phyloP scores from a whole-genome alignment of 2,329 filamentous ascomycete species.

The Pseudopithomyces maydicus region DNA sequence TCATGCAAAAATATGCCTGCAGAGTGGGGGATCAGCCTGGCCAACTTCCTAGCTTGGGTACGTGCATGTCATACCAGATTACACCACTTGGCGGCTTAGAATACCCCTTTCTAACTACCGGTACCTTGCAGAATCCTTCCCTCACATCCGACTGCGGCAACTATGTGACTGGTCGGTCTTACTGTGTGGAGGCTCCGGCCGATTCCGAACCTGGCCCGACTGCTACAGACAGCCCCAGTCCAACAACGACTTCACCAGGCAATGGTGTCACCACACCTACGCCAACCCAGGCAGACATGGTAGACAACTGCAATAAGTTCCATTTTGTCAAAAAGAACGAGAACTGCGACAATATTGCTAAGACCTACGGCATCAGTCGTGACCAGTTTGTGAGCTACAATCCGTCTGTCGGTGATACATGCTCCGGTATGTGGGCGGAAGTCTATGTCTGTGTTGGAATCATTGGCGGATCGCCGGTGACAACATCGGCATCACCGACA shows the following conservation, averaged over 20 bases:
- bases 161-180: not conserved
- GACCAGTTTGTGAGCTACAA: constrained; percentile 15
- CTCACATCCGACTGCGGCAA: not conserved
- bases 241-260: not conserved
- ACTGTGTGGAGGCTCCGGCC: not conserved
- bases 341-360: constrained; percentile 12
- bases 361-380: constrained; percentile 7
- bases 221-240: not conserved
- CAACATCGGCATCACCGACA: constrained; percentile 1
- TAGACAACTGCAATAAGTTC: constrained; percentile 11
- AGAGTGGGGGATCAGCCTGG: not conserved
- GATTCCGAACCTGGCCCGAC: not conserved
- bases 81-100: not conserved
- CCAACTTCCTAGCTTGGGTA: constrained; percentile 1
- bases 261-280: constrained; percentile 8
- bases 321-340: constrained; percentile 6
- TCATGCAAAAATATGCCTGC: not conserved
- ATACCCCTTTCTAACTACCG: not conserved
- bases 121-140: not conserved
- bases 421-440: constrained; percentile 8
- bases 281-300: constrained; percentile 11
- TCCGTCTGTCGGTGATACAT: constrained; percentile 8
- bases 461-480: constrained; percentile 3
- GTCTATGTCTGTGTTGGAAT: constrained; percentile 10
- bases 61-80: not conserved